Percentiles rank a stretch among this genome's conserved stretches.
Conservation (phyloP, 2,329 filamentous ascomycete genomes). For the Fusarium tupiense region DNA sequence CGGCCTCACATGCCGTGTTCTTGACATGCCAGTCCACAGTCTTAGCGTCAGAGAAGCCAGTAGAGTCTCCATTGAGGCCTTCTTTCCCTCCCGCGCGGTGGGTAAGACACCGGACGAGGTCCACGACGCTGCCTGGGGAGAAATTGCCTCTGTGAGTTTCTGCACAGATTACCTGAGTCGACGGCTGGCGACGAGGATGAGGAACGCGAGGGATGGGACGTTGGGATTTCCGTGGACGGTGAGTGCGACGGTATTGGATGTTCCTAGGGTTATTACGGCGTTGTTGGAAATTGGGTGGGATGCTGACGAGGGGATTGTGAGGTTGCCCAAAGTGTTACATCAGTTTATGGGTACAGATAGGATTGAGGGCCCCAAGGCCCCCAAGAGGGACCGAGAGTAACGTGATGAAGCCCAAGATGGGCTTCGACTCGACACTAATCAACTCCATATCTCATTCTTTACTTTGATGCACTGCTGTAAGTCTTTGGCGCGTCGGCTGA, state of each 20-base stretch:
- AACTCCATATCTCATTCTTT: accelerated
- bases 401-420: accelerated
- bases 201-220: accelerated
- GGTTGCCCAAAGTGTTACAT: background rate
- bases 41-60: background rate
- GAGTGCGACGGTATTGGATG: background rate
- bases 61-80: background rate
- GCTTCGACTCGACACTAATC: accelerated
- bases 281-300: background rate
- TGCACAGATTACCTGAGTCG: background rate
- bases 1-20: background rate
- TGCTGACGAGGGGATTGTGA: background rate
- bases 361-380: accelerated
- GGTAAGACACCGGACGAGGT: accelerated
- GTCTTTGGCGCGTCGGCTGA: no score
- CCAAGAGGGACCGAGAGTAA: background rate
- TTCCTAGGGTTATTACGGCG: background rate
- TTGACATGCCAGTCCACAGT: background rate
- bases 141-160: background rate
- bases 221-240: background rate
- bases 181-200: background rate
- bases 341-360: background rate
- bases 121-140: background rate
- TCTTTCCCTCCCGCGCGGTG: background rate
- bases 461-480: no score